These are phyloP conservation scores for Tulasnella sp. DNA, from an alignment of 768 basidiomycete species.

Conservation along the genomic window DNA sequence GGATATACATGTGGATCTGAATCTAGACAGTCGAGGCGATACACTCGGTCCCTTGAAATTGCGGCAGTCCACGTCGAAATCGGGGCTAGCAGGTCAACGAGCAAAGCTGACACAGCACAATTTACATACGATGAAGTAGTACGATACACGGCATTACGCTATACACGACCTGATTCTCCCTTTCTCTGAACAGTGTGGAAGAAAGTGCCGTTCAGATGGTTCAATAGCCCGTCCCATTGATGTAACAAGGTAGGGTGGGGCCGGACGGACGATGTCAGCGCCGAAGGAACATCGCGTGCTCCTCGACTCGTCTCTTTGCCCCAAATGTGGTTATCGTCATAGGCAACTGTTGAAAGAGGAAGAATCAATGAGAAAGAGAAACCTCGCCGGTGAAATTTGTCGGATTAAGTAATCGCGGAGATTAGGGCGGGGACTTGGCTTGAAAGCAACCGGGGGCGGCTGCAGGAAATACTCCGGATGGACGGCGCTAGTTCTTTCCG, in stretches of 20 bases:
- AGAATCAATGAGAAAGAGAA: not conserved
- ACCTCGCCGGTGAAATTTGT: not conserved
- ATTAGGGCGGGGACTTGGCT: not conserved
- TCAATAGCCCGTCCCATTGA: conserved; percentile 22
- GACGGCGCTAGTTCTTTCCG: not conserved
- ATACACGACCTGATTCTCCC: not conserved
- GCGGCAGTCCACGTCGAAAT: not conserved
- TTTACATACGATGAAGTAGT: not conserved
- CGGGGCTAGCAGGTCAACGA: not conserved
- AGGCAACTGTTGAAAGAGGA: conserved; percentile 23
- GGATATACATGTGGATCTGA: too few relatives aligned
- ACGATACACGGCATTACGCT: not conserved
- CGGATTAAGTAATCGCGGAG: not conserved
- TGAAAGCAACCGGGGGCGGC: conserved; percentile 5
- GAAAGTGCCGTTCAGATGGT: conserved; percentile 21
- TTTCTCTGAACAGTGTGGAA: not conserved
- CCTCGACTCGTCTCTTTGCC: conserved; percentile 21
- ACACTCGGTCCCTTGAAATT: not conserved
- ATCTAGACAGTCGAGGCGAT: too few relatives aligned
- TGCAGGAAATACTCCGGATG: not conserved
- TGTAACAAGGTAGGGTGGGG: conserved; percentile 25
- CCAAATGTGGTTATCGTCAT: conserved; percentile 24
- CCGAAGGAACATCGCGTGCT: not conserved
- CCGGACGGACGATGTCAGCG: conserved; percentile 26
- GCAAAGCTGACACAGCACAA: not conserved